Evolutionary conservation across 2,329 filamentous ascomycete genomes (phyloP).

Genomic region (Lachnum nothofagi): DNA sequence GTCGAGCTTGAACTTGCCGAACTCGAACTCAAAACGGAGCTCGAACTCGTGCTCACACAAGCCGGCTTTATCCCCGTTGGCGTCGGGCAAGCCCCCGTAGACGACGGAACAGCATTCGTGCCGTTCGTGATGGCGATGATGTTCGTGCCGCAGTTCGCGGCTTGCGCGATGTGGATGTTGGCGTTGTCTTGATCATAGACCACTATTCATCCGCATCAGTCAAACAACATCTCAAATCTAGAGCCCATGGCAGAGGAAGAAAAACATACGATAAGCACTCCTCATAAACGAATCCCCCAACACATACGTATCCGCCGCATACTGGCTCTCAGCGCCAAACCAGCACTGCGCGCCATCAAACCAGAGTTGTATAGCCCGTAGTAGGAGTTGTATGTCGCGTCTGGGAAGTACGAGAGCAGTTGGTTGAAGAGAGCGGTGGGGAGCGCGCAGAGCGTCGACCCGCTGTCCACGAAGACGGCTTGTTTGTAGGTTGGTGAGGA

Average conservation of each 20-base stretch:
- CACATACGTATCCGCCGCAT: no score
- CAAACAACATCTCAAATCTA: background rate
- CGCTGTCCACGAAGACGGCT: constrained; percentile 16
- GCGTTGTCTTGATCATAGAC: constrained; percentile 22
- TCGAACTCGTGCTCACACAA: background rate
- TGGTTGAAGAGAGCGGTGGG: constrained; percentile 9
- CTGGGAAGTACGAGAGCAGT: constrained; percentile 14
- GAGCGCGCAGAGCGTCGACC: constrained; percentile 14
- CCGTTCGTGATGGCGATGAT: constrained; percentile 15
- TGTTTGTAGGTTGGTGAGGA: constrained; percentile 5
- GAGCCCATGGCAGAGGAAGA: no score
- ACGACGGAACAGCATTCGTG: constrained; percentile 17
- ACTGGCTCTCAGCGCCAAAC: constrained; percentile 4
- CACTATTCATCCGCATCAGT: constrained; percentile 6
- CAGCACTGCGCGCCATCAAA: constrained; percentile 5
- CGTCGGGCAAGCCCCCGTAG: constrained; percentile 9
- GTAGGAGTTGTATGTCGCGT: no score
- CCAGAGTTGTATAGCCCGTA: constrained; percentile 20
- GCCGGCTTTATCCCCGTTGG: background rate
- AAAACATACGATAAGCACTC: constrained; percentile 11
- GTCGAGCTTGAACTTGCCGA: background rate
- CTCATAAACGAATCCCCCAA: constrained; percentile 20
- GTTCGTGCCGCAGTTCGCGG: constrained; percentile 17
- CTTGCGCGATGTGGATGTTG: constrained; percentile 17
- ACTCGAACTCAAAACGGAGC: background rate